Conservation (phyloP, 2,329 filamentous ascomycete species). For the Gnomoniopsis sp. region DNA sequence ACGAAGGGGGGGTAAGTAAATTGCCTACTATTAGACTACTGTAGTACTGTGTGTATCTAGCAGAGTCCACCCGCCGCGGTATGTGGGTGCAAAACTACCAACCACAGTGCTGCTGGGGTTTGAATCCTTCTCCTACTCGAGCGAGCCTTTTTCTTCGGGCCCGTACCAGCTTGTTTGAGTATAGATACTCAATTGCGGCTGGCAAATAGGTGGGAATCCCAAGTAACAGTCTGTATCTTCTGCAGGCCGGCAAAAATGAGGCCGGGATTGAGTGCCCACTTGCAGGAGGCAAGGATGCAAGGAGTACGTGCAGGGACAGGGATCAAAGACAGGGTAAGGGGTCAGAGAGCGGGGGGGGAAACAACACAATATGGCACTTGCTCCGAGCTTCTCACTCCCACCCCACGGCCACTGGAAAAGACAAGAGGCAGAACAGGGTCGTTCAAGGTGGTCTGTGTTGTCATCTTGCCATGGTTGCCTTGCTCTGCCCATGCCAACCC, state of each 20-base stretch:
- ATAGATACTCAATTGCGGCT: not conserved
- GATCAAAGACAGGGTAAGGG: not conserved
- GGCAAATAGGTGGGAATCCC: not conserved
- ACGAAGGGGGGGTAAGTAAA: too few species aligned
- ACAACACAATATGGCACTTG: slow-evolving; percentile 14
- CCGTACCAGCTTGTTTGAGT: not conserved
- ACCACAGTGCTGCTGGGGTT: not conserved
- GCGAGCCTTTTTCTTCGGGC: not conserved
- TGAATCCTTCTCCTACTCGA: not conserved
- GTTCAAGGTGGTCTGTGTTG: slow-evolving; percentile 10
- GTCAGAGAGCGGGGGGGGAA: slow-evolving; percentile 3
- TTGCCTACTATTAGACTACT: too few species aligned
- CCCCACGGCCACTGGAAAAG: not conserved
- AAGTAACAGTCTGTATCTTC: not conserved
- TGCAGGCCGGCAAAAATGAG: not conserved
- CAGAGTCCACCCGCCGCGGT: not conserved
- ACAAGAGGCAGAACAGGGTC: not conserved
- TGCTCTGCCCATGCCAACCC: slow-evolving; percentile 1
- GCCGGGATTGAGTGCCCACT: not conserved
- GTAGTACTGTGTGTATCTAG: not conserved
- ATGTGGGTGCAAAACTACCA: not conserved
- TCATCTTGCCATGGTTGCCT: slow-evolving; percentile 11
- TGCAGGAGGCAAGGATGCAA: not conserved
- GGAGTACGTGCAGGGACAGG: not conserved
- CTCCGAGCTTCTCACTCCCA: slow-evolving; percentile 11